Evolutionary conservation across 1,139 yeast genomes (phyloP).

Genomic region (Suhomyces panamericanus): DNA sequence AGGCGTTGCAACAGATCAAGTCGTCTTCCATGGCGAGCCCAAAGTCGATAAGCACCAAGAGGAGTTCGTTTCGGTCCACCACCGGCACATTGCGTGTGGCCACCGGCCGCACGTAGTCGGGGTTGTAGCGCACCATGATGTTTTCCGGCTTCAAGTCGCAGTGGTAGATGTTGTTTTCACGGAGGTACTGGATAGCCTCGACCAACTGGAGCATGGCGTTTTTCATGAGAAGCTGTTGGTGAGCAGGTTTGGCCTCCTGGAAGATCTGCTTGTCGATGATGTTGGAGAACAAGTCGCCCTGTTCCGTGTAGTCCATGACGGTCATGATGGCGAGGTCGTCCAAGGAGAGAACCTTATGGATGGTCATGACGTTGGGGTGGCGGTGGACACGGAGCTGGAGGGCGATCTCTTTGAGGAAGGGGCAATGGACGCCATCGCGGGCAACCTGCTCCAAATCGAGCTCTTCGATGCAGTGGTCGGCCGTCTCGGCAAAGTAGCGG

Average conservation of each 20-base stretch:
- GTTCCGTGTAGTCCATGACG: conserved; percentile 79
- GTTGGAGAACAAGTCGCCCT: conserved; percentile 78
- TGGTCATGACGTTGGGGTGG: conserved; percentile 76
- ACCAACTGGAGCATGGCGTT: conserved; percentile 73
- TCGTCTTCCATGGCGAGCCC: conserved; percentile 73
- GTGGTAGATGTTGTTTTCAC: conserved; percentile 66
- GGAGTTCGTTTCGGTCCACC: conserved; percentile 55
- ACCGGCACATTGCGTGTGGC: conserved; percentile 10
- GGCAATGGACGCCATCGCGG: conserved; percentile 43
- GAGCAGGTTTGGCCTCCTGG: conserved; percentile 35
- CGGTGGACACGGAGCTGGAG: conserved; percentile 72
- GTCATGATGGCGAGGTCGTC: conserved; percentile 60
- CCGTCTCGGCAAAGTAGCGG: conserved; percentile 29
- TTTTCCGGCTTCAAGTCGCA: conserved; percentile 94
- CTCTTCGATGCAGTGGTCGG: conserved; percentile 22
- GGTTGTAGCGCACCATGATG: conserved; percentile 54
- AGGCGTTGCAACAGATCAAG: conserved; percentile 65
- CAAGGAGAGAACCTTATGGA: conserved; percentile 68
- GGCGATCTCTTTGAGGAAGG: conserved; percentile 65
- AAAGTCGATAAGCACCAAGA: conserved; percentile 74
- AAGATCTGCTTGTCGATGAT: conserved; percentile 70
- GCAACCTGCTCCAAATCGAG: conserved; percentile 47
- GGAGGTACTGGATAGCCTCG: conserved; percentile 72
- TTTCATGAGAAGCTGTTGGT: conserved; percentile 51
- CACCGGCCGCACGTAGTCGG: conserved; percentile 24